Percentiles rank a stretch among this genome's conserved stretches.
phyloP scores from a whole-genome alignment of 1,284 basidiomycete species.

The Malassezia furfur region DNA sequence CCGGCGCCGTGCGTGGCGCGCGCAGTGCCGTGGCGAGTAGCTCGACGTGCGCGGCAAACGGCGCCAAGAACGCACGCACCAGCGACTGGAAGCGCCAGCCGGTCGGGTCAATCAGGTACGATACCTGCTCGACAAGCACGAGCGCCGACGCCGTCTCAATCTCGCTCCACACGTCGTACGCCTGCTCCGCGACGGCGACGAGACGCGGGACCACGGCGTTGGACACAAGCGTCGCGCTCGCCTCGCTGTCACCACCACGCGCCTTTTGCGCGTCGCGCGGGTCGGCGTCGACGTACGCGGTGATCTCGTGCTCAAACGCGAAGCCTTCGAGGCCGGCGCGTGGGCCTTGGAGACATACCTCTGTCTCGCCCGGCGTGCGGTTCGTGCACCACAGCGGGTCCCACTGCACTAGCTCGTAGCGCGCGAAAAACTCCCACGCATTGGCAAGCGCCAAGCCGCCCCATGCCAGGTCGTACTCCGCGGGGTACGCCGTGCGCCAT shows the following conservation, averaged over 20 bases:
- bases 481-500: conserved; percentile 28
- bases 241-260: conserved; percentile 35
- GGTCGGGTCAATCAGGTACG: conserved; percentile 19
- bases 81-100: conserved; percentile 20
- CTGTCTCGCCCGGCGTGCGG: not conserved
- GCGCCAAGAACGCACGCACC: conserved; percentile 11
- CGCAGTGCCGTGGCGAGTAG: not conserved
- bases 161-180: conserved; percentile 25
- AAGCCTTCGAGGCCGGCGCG: conserved; percentile 2
- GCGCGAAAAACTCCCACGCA: conserved; percentile 41
- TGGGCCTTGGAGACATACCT: not conserved
- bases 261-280: not conserved
- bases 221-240: conserved; percentile 20
- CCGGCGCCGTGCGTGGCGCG: not conserved
- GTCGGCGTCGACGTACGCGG: not conserved
- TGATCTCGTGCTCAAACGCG: conserved; percentile 14
- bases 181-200: conserved; percentile 14
- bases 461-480: conserved; percentile 38
- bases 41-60: not conserved
- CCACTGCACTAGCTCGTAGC: conserved; percentile 28
- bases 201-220: conserved; percentile 27
- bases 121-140: conserved; percentile 20
- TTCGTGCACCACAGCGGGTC: conserved; percentile 15
- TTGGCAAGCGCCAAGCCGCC: conserved; percentile 36
- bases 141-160: conserved; percentile 20